These are phyloP conservation scores for Apiospora hydei DNA, from an alignment of 2,329 filamentous ascomycete genomes.

Conservation along the genomic window DNA sequence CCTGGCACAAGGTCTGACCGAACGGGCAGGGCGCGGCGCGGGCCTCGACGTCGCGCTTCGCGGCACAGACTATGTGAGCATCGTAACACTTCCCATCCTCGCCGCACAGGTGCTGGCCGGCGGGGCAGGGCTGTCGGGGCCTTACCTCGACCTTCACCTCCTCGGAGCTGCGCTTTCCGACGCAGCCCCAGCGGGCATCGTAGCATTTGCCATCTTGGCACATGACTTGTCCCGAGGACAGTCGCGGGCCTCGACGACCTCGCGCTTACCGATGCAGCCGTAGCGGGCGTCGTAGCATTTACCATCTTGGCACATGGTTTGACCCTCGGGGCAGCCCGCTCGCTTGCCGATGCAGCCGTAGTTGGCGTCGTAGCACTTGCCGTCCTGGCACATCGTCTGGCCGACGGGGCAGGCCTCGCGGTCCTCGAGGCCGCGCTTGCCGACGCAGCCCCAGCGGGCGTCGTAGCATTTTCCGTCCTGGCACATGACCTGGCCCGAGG, in stretches of 20 bases:
- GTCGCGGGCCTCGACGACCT: background rate
- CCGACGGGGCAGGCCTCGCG: background rate
- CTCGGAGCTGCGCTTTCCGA: background rate
- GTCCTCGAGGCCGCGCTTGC: background rate
- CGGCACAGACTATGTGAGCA: too few relatives aligned
- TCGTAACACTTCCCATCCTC: too few relatives aligned
- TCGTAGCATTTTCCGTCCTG: background rate
- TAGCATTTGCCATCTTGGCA: conserved; percentile 3
- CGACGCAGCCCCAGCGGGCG: background rate
- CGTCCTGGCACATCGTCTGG: background rate
- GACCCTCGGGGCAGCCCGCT: background rate
- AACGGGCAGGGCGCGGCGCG: background rate
- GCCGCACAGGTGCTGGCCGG: too few relatives aligned
- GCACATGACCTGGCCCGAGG: background rate
- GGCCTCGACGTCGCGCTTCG: background rate
- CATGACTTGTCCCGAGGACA: background rate
- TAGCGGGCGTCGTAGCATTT: background rate
- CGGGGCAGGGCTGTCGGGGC: too few relatives aligned
- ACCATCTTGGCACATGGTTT: background rate
- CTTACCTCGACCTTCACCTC: too few relatives aligned
- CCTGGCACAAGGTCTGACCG: background rate
- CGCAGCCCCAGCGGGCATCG: background rate
- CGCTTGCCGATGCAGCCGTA: background rate
- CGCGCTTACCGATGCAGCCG: background rate
- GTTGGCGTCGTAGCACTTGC: conserved; percentile 6